Evolutionary conservation across 495 filamentous ascomycete species (phyloP).

Genomic region (Chaetomium fimeti): DNA sequence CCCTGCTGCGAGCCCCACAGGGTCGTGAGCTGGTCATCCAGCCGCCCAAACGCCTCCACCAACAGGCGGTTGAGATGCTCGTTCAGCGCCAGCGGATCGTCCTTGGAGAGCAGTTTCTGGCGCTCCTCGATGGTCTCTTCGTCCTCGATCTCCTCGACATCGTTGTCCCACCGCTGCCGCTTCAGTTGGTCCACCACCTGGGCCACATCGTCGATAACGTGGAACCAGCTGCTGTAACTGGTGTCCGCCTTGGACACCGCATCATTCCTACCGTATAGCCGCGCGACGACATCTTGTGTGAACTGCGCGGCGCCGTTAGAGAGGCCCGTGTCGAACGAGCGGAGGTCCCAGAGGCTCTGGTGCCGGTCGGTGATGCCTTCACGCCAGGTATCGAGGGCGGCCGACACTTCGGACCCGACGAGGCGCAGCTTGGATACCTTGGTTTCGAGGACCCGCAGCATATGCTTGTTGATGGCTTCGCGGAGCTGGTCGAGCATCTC

Average conservation of each 20-base stretch:
- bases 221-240: slow-evolving; percentile 67
- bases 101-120: slow-evolving; percentile 61
- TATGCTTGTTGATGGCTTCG: slow-evolving; percentile 62
- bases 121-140: slow-evolving; percentile 68
- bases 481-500: slow-evolving; percentile 67
- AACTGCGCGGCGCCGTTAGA: slow-evolving; percentile 45
- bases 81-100: slow-evolving; percentile 67
- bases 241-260: slow-evolving; percentile 58
- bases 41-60: slow-evolving; percentile 53
- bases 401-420: slow-evolving; percentile 58
- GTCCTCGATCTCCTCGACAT: slow-evolving; percentile 71
- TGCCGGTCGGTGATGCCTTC: slow-evolving; percentile 46
- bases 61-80: slow-evolving; percentile 60
- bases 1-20: slow-evolving; percentile 48
- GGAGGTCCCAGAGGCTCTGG: slow-evolving; percentile 61
- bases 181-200: slow-evolving; percentile 64
- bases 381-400: slow-evolving; percentile 54
- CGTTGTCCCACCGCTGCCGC: slow-evolving; percentile 70
- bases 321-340: slow-evolving; percentile 48
- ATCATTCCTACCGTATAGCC: slow-evolving; percentile 63
- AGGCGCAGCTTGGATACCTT: slow-evolving; percentile 58
- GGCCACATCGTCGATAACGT: slow-evolving; percentile 58
- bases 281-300: slow-evolving; percentile 46
- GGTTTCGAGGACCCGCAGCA: slow-evolving; percentile 57
- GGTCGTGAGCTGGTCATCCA: slow-evolving; percentile 56